Evolutionary conservation across 1,284 basidiomycete species (phyloP).

Genomic region (Ustilago shanxiensis): DNA sequence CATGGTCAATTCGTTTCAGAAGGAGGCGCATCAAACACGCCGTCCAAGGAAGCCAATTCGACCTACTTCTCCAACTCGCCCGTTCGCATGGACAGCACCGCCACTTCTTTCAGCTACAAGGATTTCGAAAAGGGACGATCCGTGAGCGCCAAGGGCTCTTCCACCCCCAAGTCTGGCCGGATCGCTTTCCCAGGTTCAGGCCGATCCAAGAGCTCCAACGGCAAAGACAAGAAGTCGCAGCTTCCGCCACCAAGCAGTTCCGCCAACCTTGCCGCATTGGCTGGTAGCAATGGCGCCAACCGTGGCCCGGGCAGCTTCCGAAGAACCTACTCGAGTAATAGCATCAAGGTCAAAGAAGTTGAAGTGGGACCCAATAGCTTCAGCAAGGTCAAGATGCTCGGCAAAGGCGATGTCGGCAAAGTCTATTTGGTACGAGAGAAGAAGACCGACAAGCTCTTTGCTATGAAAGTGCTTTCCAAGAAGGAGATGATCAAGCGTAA

Average conservation of each 20-base stretch:
- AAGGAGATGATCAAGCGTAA: slow-evolving; percentile 70
- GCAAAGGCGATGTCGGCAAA: slow-evolving; percentile 69
- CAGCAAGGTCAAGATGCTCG: slow-evolving; percentile 69
- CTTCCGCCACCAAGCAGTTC: slow-evolving; percentile 80
- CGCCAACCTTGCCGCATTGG: slow-evolving; percentile 70
- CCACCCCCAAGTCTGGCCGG: slow-evolving; percentile 55
- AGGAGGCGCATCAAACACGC: slow-evolving; percentile 25
- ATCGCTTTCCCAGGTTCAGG: slow-evolving; percentile 60
- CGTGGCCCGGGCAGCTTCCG: slow-evolving; percentile 78
- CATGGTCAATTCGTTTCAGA: slow-evolving; percentile 33
- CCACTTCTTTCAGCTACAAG: slow-evolving; percentile 65
- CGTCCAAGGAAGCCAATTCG: slow-evolving; percentile 30
- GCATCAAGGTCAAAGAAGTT: slow-evolving; percentile 84
- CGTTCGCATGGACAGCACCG: slow-evolving; percentile 64
- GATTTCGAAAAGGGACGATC: slow-evolving; percentile 62
- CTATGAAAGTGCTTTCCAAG: slow-evolving; percentile 70
- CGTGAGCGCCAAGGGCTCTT: slow-evolving; percentile 43
- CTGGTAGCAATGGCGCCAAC: slow-evolving; percentile 69
- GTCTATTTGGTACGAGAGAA: slow-evolving; percentile 68
- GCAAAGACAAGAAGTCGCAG: slow-evolving; percentile 76
- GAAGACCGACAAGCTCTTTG: slow-evolving; percentile 63
- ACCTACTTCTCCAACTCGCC: slow-evolving; percentile 63
- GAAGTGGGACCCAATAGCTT: slow-evolving; percentile 67
- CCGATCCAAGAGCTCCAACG: slow-evolving; percentile 53
- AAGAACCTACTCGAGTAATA: slow-evolving; percentile 95